Conservation (phyloP, 2,329 filamentous ascomycete genomes). For the Pseudogymnoascus sp. region DNA sequence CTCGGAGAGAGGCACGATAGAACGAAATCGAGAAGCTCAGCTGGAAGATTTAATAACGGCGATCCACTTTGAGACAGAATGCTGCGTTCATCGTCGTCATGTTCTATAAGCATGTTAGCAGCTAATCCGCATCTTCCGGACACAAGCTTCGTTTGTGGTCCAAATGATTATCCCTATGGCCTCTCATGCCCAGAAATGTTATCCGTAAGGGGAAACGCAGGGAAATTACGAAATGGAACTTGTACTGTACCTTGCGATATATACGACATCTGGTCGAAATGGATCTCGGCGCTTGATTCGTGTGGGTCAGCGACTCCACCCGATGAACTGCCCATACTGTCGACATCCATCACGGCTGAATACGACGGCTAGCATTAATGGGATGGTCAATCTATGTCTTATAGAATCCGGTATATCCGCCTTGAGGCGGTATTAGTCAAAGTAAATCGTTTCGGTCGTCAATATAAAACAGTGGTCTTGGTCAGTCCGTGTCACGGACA, state of each 20-base stretch:
- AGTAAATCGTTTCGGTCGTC: background rate
- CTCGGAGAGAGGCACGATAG: constrained; percentile 57
- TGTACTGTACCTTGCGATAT: background rate
- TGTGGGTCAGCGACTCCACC: background rate
- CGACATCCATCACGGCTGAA: background rate
- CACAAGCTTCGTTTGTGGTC: too few species aligned
- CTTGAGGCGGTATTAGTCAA: background rate
- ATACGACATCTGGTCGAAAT: background rate
- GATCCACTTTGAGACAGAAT: background rate
- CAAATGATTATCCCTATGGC: background rate
- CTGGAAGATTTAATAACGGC: constrained; percentile 54
- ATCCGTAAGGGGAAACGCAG: background rate
- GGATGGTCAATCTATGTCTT: background rate
- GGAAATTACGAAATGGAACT: background rate
- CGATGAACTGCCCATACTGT: background rate
- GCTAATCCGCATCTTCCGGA: background rate
- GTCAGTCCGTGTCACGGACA: background rate
- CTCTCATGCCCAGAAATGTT: background rate
- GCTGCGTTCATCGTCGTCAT: background rate
- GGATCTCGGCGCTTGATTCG: background rate
- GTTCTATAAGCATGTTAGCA: background rate
- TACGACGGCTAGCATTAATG: background rate
- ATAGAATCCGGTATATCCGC: background rate
- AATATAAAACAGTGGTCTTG: background rate
- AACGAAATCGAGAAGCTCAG: constrained; percentile 70